A percentile compares a stretch with the other conserved stretches of the same genome.
Evolutionary conservation across 2,329 filamentous ascomycete genomes (phyloP).

Genomic region (Stylonectria norvegica): DNA sequence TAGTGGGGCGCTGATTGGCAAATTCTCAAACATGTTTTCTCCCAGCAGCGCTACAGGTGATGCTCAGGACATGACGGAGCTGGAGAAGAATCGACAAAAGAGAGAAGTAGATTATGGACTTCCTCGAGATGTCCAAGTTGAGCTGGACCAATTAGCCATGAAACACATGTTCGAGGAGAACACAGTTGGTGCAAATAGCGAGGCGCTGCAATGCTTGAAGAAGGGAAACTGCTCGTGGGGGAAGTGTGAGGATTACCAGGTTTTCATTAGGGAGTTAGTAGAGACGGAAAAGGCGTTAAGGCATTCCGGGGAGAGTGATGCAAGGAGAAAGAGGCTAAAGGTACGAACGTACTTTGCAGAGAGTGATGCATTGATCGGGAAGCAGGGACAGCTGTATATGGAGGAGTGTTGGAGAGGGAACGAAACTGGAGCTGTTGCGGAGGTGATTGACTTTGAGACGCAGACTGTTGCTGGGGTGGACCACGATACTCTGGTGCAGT

Average conservation of each 20-base stretch:
- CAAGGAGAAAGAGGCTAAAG: conserved; percentile 6
- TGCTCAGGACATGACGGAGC: conserved; percentile 1
- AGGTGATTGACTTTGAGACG: conserved; percentile 13
- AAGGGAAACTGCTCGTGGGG: conserved; percentile 14
- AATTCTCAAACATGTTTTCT: conserved; percentile 5
- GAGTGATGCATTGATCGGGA: conserved; percentile 14
- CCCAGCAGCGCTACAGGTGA: background rate
- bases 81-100: conserved; percentile 6
- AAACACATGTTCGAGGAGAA: conserved; percentile 16
- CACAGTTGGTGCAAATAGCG: conserved; percentile 18
- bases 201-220: conserved; percentile 15
- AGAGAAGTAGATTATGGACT: conserved; percentile 11
- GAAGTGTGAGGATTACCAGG: conserved; percentile 10
- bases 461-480: conserved; percentile 8
- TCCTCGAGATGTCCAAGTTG: conserved; percentile 5
- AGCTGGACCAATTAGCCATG: conserved; percentile 5
- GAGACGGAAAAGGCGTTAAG: conserved; percentile 1
- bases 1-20: conserved; percentile 9
- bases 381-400: conserved; percentile 15
- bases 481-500: conserved; percentile 15
- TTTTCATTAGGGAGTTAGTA: conserved; percentile 10
- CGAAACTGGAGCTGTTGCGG: conserved; percentile 1
- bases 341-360: conserved; percentile 13
- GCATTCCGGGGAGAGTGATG: background rate
- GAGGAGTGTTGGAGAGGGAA: conserved; percentile 14